These are phyloP conservation scores for Pseudonitzschia multistriata DNA, from an alignment of 108 stramenopile species.

Conservation along the genomic window DNA sequence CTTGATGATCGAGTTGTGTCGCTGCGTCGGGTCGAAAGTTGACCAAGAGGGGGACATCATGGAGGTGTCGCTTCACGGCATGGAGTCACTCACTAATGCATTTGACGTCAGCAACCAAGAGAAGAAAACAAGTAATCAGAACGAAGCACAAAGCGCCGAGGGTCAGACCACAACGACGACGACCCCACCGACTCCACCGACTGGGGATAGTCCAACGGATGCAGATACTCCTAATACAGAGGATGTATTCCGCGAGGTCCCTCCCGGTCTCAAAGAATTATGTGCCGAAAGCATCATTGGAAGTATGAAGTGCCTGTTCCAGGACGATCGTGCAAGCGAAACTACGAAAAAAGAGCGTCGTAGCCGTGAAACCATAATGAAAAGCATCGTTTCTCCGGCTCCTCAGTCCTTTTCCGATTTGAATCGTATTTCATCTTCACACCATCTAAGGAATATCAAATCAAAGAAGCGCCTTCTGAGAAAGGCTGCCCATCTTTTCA, in stretches of 20 bases:
- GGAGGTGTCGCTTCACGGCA: conserved; percentile 27
- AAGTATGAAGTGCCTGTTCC: conserved; percentile 63
- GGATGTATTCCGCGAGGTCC: conserved; percentile 47
- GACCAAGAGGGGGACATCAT: conserved; percentile 66
- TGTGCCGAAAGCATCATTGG: conserved; percentile 80
- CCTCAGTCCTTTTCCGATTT: conserved; percentile 36
- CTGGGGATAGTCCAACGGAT: neutral
- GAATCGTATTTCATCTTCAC: conserved; percentile 25
- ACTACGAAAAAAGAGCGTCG: conserved; percentile 36
- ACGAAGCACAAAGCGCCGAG: neutral
- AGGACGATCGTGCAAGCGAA: conserved; percentile 44
- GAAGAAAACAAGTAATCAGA: neutral
- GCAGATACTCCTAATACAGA: neutral
- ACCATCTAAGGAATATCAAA: conserved; percentile 58
- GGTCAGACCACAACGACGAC: neutral
- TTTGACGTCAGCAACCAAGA: neutral
- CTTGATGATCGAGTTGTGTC: conserved; percentile 73
- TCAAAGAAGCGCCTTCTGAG: conserved; percentile 65
- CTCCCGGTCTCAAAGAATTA: conserved; percentile 78
- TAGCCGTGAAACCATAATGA: conserved; percentile 33
- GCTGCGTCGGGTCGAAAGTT: conserved; percentile 75
- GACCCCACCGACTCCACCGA: neutral
- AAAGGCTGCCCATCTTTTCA: conserved; percentile 75
- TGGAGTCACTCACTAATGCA: conserved; percentile 2
- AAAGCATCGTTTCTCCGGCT: conserved; percentile 21